A percentile compares a stretch with the other conserved stretches of the same genome.
Evolutionary conservation across 768 basidiomycete species (phyloP).

Genomic region (Cantharellus anzutake): DNA sequence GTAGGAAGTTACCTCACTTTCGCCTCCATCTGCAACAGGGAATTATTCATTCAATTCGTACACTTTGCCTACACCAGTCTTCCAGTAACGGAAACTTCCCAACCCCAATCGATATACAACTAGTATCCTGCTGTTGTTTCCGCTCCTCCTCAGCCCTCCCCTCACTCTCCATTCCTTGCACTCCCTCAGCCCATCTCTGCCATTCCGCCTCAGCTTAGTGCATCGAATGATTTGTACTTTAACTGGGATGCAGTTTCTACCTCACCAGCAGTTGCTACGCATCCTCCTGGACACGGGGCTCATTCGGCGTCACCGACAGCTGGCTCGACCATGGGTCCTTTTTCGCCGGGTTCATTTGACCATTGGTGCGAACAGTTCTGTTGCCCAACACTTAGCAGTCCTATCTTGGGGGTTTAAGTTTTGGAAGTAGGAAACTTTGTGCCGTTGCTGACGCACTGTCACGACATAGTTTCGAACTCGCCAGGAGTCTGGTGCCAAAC

Average conservation of each 20-base stretch:
- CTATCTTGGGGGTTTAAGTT: background rate
- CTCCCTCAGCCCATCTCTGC: background rate
- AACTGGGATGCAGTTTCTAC: background rate
- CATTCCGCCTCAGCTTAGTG: background rate
- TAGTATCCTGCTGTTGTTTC: too few species aligned
- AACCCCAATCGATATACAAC: too few species aligned
- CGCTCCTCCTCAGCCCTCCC: too few species aligned
- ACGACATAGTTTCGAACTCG: background rate
- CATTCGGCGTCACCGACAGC: background rate
- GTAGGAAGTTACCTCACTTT: background rate
- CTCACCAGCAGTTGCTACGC: background rate
- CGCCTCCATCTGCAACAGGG: background rate
- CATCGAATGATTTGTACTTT: background rate
- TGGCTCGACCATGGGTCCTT: background rate
- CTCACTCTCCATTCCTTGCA: background rate
- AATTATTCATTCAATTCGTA: background rate
- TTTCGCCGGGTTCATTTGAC: background rate
- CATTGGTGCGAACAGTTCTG: background rate
- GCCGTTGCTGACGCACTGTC: background rate
- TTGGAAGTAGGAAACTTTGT: background rate
- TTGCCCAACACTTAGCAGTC: background rate
- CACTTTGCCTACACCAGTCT: too few species aligned
- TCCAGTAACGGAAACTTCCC: too few species aligned
- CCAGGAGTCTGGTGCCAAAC: background rate
- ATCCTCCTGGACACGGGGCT: background rate